These are phyloP conservation scores for Knufia fluminis DNA, from an alignment of 2,329 filamentous ascomycete species.

Conservation along the genomic window DNA sequence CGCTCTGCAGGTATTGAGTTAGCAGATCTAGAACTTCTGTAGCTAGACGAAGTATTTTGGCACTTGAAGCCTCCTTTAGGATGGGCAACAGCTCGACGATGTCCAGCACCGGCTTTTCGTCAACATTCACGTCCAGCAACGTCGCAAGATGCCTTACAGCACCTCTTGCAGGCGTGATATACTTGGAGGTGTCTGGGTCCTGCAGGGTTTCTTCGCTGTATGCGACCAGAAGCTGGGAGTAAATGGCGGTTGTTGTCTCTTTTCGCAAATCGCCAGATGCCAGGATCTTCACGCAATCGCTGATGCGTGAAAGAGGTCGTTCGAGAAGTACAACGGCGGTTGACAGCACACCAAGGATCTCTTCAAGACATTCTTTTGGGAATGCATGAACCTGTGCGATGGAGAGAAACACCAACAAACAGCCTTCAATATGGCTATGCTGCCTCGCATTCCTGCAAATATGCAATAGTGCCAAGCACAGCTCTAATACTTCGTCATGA, in stretches of 20 bases:
- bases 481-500: slow-evolving; percentile 11
- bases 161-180: slow-evolving; percentile 16
- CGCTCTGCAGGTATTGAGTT: background rate
- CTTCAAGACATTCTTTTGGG: slow-evolving; percentile 14
- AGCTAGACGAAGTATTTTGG: slow-evolving; percentile 17
- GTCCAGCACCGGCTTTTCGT: slow-evolving; percentile 13
- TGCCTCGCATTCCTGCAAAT: slow-evolving; percentile 17
- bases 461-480: slow-evolving; percentile 12
- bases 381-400: slow-evolving; percentile 15
- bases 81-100: slow-evolving; percentile 12
- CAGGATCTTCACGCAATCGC: slow-evolving; percentile 15
- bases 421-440: slow-evolving; percentile 16
- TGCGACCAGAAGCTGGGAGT: slow-evolving; percentile 13
- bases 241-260: slow-evolving; percentile 13
- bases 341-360: slow-evolving; percentile 17
- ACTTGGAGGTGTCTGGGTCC: background rate
- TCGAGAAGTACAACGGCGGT: slow-evolving; percentile 17
- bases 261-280: slow-evolving; percentile 11
- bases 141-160: slow-evolving; percentile 14
- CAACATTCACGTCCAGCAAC: slow-evolving; percentile 12
- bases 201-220: slow-evolving; percentile 12
- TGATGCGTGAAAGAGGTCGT: slow-evolving; percentile 12
- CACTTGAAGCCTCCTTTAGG: slow-evolving; percentile 14
- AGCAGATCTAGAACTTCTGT: slow-evolving; percentile 15
- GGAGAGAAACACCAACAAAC: slow-evolving; percentile 15